A percentile compares a stretch with the other conserved stretches of the same genome.
Conservation (phyloP, 169 alveolate genomes). For the Cryptosporidium tyzzeri region DNA sequence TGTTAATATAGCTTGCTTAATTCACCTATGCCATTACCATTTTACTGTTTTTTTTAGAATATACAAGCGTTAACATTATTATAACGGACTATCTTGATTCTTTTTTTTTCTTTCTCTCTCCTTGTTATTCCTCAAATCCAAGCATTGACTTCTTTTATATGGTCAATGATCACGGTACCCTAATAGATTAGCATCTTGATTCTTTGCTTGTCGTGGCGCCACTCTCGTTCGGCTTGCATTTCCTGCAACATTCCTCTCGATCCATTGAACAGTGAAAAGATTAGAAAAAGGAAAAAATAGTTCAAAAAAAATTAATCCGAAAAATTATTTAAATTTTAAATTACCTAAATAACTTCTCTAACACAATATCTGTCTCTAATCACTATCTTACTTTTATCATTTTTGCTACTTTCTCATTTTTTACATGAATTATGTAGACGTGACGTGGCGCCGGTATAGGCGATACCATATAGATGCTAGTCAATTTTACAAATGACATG, state of each 20-base stretch:
- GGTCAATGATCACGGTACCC: no score
- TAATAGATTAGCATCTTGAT: background rate
- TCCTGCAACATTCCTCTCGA: background rate
- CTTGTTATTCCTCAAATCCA: background rate
- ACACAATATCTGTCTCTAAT: background rate
- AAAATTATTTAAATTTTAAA: background rate
- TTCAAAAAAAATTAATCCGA: no score
- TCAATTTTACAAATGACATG: slow-evolving; percentile 36
- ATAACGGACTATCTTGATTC: background rate
- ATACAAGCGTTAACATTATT: slow-evolving; percentile 17
- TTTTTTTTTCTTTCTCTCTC: background rate
- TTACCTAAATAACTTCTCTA: background rate
- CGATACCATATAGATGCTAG: slow-evolving; percentile 35
- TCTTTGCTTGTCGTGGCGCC: no score
- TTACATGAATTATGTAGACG: slow-evolving; percentile 48
- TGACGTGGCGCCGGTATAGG: slow-evolving; percentile 55
- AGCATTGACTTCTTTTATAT: no score
- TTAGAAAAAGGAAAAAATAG: background rate
- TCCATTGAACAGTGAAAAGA: background rate
- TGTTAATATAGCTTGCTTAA: slow-evolving; percentile 10
- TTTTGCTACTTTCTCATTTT: background rate
- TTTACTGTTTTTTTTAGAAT: slow-evolving; percentile 25
- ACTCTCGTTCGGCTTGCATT: background rate
- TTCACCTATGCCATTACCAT: background rate
- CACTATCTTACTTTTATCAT: background rate